Conservation (phyloP, 2,329 filamentous ascomycete genomes). For the Trichoderma gracile region DNA sequence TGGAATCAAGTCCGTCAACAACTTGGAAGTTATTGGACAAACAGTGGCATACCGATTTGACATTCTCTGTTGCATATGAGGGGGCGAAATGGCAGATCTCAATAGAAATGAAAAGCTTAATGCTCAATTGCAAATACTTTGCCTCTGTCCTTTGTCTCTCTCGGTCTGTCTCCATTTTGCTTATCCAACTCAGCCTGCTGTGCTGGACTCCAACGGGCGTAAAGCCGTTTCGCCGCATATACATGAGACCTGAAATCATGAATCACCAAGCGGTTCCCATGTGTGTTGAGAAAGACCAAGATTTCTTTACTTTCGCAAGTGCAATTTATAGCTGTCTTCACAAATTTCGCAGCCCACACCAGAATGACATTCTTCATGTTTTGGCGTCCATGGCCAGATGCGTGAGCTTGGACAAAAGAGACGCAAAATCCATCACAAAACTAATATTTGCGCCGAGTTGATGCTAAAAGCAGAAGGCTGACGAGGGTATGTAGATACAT, state of each 20-base stretch:
- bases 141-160: conserved; percentile 7
- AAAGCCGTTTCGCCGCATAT: conserved; percentile 28
- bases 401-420: background rate
- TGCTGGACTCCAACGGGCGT: conserved; percentile 29
- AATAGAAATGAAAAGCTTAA: background rate
- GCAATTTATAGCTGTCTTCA: conserved; percentile 23
- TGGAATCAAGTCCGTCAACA: background rate
- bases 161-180: conserved; percentile 8
- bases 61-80: too few relatives aligned
- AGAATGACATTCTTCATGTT: conserved; percentile 11
- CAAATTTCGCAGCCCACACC: conserved; percentile 12
- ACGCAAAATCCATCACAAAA: conserved; percentile 28
- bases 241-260: conserved; percentile 27
- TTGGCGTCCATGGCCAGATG: background rate
- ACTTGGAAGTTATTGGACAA: background rate
- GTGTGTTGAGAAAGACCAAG: background rate
- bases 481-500: conserved; percentile 1
- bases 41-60: background rate
- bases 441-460: conserved; percentile 36
- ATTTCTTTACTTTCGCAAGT: conserved; percentile 8
- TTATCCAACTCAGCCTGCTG: conserved; percentile 29
- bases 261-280: conserved; percentile 24
- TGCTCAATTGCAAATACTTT: conserved; percentile 26
- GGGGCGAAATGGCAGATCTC: background rate
- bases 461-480: conserved; percentile 37